A percentile compares a stretch with the other conserved stretches of the same genome.
These are phyloP conservation scores for Eleusine coracana DNA, from an alignment of 176 grass and related monocot species.

Conservation along the genomic window DNA sequence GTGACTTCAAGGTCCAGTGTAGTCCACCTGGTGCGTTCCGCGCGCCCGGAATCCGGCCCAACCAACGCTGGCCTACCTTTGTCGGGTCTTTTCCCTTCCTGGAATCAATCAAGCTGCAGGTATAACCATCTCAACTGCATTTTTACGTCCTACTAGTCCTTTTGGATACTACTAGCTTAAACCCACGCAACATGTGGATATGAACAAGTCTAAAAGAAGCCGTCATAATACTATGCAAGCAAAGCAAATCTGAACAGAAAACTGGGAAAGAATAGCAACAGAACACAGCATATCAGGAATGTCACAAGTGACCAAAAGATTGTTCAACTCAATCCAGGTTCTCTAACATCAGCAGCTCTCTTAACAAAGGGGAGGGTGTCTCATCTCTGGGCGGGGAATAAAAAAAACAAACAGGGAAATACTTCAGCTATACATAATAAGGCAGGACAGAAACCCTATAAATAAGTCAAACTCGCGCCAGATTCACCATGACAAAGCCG, in stretches of 20 bases:
- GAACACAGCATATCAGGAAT: slow-evolving; percentile 10
- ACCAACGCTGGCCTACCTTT: too few relatives aligned
- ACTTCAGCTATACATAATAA: slow-evolving; percentile 77
- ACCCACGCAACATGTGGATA: not conserved
- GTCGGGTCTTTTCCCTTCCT: too few relatives aligned
- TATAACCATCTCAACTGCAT: too few relatives aligned
- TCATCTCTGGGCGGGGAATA: slow-evolving; percentile 1
- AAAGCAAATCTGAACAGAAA: not conserved
- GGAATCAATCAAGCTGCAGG: too few relatives aligned
- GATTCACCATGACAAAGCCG: slow-evolving; percentile 47
- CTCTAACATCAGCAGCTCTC: slow-evolving; percentile 53
- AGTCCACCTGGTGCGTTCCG: too few relatives aligned
- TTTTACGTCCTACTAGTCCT: too few relatives aligned
- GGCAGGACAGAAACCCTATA: slow-evolving; percentile 59
- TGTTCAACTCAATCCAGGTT: slow-evolving; percentile 44
- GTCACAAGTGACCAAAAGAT: slow-evolving; percentile 30
- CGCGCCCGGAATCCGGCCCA: too few relatives aligned
- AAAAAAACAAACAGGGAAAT: slow-evolving; percentile 41
- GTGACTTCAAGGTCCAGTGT: too few relatives aligned
- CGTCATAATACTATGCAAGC: not conserved
- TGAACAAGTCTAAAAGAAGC: not conserved
- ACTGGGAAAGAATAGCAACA: not conserved
- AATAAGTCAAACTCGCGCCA: slow-evolving; percentile 49
- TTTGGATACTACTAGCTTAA: not conserved
- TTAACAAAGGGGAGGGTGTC: slow-evolving; percentile 22